phyloP scores from a whole-genome alignment of 192 early-diverging fungal species.

The Backusella tuberculispora region DNA sequence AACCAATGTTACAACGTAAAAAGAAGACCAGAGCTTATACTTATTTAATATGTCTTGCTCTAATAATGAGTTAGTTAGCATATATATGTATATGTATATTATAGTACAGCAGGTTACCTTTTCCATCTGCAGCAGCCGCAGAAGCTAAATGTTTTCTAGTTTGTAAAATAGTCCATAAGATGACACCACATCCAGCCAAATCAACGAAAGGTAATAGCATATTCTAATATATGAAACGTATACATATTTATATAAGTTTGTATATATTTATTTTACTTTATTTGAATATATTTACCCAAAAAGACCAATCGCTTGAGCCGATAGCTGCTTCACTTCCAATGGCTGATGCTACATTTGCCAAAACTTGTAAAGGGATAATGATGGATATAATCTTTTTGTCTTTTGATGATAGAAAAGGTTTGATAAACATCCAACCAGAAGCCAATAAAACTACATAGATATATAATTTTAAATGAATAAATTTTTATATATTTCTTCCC shows the following conservation, averaged over 20 bases:
- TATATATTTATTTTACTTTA: neutral
- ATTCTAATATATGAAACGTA: conserved; percentile 7
- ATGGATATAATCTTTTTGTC: conserved; percentile 58
- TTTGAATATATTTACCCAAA: conserved; percentile 49
- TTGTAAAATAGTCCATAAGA: conserved; percentile 57
- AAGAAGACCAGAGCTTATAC: conserved; percentile 58
- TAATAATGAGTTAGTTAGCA: neutral
- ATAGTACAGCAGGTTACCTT: conserved; percentile 40
- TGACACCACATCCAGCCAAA: conserved; percentile 48
- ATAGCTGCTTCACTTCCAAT: conserved; percentile 53
- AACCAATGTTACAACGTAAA: conserved; percentile 54
- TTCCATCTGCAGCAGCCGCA: conserved; percentile 52
- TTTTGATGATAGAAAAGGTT: conserved; percentile 54
- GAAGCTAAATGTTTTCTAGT: conserved; percentile 52
- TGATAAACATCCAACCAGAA: conserved; percentile 64
- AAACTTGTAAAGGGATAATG: conserved; percentile 55
- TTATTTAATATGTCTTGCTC: conserved; percentile 50
- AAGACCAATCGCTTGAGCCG: conserved; percentile 53
- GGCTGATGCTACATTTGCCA: conserved; percentile 54
- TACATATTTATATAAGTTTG: neutral
- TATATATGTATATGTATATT: neutral
- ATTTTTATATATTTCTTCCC: neutral
- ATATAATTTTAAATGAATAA: neutral
- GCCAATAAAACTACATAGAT: conserved; percentile 43
- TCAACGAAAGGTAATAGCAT: conserved; percentile 52